phyloP scores from a whole-genome alignment of 108 stramenopile genomes.

The Pseudonitzschia pungens region DNA sequence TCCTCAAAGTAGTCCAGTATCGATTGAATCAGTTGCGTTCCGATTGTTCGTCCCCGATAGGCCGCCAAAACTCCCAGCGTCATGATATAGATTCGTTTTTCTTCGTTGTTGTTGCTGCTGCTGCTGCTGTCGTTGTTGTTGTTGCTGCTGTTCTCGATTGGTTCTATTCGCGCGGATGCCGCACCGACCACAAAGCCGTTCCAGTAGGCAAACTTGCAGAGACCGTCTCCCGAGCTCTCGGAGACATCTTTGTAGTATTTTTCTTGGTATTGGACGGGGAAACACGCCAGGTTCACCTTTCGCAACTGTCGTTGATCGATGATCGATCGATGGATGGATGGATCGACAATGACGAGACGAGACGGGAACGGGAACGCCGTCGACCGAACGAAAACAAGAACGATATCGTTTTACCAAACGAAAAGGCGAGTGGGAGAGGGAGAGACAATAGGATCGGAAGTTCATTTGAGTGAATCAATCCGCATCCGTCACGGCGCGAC shows the following conservation, averaged over 20 bases:
- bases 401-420: no score
- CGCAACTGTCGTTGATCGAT: conserved; percentile 70
- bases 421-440: no score
- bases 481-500: no score
- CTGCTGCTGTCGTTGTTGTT: background rate
- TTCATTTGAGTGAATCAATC: no score
- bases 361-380: background rate
- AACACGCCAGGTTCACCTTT: conserved; percentile 76
- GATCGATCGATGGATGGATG: no score
- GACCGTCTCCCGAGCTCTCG: conserved; percentile 47
- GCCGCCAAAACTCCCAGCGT: conserved; percentile 94
- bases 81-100: conserved; percentile 91
- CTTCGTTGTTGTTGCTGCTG: background rate
- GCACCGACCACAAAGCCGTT: conserved; percentile 89
- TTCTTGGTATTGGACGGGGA: conserved; percentile 91
- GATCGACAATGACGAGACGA: no score
- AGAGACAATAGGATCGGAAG: no score
- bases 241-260: conserved; percentile 87
- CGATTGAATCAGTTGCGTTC: conserved; percentile 83
- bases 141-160: conserved; percentile 31
- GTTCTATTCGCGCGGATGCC: conserved; percentile 77
- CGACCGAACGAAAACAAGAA: background rate
- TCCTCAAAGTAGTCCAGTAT: conserved; percentile 71
- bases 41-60: conserved; percentile 89
- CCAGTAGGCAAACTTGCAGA: conserved; percentile 85